phyloP scores from a whole-genome alignment of 2,329 filamentous ascomycete species.

The Aspergillus tamarii region DNA sequence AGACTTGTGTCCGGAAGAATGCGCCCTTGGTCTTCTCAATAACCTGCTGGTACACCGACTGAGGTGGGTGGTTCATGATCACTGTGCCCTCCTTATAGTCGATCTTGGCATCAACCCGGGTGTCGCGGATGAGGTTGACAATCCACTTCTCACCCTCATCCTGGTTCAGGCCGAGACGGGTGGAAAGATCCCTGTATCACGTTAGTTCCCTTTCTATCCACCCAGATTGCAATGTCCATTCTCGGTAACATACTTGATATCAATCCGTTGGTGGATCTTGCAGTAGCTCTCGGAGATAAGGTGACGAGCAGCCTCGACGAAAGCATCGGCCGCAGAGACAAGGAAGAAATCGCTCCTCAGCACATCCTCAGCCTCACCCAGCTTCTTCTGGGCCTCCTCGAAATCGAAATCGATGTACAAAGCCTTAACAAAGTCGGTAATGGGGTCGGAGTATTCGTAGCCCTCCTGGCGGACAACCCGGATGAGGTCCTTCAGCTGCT shows the following conservation, averaged over 20 bases:
- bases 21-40: slow-evolving; percentile 99
- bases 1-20: slow-evolving; percentile 96
- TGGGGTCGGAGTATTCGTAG: slow-evolving; percentile 95
- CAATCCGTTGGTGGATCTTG: slow-evolving; percentile 99
- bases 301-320: slow-evolving; percentile 92
- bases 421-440: slow-evolving; percentile 95
- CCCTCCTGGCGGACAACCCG: slow-evolving; percentile 95
- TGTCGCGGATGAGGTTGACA: slow-evolving; percentile 98
- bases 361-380: slow-evolving; percentile 85
- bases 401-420: slow-evolving; percentile 97
- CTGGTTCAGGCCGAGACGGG: slow-evolving; percentile 84
- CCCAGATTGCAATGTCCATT: neutral
- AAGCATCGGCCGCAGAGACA: slow-evolving; percentile 77
- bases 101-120: slow-evolving; percentile 96
- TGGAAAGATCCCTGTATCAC: slow-evolving; percentile 74
- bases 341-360: slow-evolving; percentile 96
- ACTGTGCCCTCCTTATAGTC: slow-evolving; percentile 99
- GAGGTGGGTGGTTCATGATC: slow-evolving; percentile 98
- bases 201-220: slow-evolving; percentile 22
- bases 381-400: slow-evolving; percentile 89
- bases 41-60: slow-evolving; percentile 98
- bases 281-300: slow-evolving; percentile 98
- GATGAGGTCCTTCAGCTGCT: slow-evolving; percentile 96
- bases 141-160: slow-evolving; percentile 99
- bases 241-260: slow-evolving; percentile 71